Base-by-base conservation (phyloP, 78 protist species). In the Creolimax fragrantissima region DNA sequence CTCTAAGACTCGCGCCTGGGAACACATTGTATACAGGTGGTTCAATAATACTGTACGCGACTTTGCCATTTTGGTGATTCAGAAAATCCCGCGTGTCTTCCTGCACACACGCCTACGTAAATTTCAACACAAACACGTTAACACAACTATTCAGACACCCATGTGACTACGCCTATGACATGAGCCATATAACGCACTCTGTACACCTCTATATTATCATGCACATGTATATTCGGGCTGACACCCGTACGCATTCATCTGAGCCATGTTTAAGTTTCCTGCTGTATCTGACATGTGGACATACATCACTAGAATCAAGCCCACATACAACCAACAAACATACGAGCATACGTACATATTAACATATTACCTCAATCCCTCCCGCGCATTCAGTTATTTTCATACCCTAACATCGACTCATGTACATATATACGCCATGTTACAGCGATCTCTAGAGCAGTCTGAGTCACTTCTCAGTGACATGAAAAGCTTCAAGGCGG, bases 401-500 rank as follows among this genome's bases (percentile, higher is more conserved):
- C n/a, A n/a, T n/a, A n/a, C n/a, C n/a, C n/a, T 47, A 47, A 24
- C 74, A 47, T 47, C 7, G 7, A 47, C 11, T 24, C 11, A 47
- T 47, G 74, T 47, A 47, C 11, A 47, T 47, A 47, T 47, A 47
- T 47, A 47, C 11, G n/a, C n/a, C n/a, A n/a, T n/a, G n/a, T n/a
- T n/a, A n/a, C n/a, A 58, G 74, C 74, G 74, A 0, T 58, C 74
- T 0, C 74, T 58, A 24, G 39, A 58, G 24, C 74, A 58, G 74
- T 32, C 39, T 24, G 74, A 58, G 24, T 58, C 74, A 24, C 74
- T 58, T 17, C 74, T 58, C 39, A 58, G 74, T 58, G 74, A 58
- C 24, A 58, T 58, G 74, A 58, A 83, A 90, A 90, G 90, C 5
- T 93, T 93, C 2, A 89, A 93, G 89, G 94, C 92, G 58, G 92